Percentiles rank a stretch among this genome's conserved stretches.
Evolutionary conservation across 345 rosid genomes (phyloP).

Genomic region (Ceriops zippeliana): DNA sequence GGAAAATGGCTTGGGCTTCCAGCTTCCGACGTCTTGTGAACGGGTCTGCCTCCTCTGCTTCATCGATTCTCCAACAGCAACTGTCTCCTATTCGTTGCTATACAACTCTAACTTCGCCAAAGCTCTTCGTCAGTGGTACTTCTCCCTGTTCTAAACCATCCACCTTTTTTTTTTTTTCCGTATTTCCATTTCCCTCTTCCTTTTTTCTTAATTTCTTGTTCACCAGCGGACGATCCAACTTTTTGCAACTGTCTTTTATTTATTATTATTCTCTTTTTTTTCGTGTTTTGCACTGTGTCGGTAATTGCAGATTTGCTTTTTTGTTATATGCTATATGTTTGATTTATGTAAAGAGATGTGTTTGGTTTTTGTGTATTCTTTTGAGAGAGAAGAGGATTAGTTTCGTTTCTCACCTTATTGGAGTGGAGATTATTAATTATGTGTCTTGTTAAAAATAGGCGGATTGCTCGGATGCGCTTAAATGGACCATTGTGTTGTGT

Average conservation of each 20-base stretch:
- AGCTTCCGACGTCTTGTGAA: conserved; percentile 41
- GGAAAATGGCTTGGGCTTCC: conserved; percentile 56
- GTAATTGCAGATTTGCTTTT: background rate
- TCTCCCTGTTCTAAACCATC: background rate
- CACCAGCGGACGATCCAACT: too few relatives aligned
- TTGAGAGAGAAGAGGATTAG: too few relatives aligned
- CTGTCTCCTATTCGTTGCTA: conserved; percentile 35
- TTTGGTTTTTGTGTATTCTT: too few relatives aligned
- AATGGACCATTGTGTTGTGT: too few relatives aligned
- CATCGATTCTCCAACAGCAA: conserved; percentile 30
- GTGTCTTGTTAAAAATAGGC: too few relatives aligned
- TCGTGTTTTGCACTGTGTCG: background rate
- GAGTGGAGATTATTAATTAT: too few relatives aligned
- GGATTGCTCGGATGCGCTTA: too few relatives aligned
- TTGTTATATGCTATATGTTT: background rate
- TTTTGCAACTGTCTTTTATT: too few relatives aligned
- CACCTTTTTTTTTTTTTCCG: background rate
- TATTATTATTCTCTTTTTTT: background rate
- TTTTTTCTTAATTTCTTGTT: background rate
- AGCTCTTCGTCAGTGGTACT: conserved; percentile 77
- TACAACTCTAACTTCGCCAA: conserved; percentile 72
- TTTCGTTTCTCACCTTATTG: too few relatives aligned
- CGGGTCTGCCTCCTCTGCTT: conserved; percentile 24
- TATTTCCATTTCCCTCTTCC: background rate
- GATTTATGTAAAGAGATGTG: background rate